Conservation (phyloP, 495 filamentous ascomycete species). For the Aspergillus sclerotiicarbonarius region DNA sequence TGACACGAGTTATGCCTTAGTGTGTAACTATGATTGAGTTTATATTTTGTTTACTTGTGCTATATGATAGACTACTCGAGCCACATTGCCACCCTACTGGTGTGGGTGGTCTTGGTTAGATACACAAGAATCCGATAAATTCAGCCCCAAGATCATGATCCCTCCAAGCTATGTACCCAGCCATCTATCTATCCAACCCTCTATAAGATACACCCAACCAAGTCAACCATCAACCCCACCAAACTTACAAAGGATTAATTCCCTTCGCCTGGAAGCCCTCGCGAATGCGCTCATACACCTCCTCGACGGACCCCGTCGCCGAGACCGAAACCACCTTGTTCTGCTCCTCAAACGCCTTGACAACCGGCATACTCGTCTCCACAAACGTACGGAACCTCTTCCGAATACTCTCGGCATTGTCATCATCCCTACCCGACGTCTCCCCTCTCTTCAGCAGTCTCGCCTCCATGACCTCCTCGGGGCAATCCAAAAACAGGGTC, state of each 20-base stretch:
- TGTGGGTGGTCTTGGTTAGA: background rate
- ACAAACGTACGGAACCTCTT: slow-evolving; percentile 93
- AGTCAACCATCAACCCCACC: background rate
- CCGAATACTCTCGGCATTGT: slow-evolving; percentile 91
- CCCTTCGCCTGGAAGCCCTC: slow-evolving; percentile 48
- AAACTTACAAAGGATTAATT: slow-evolving; percentile 31
- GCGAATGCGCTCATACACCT: slow-evolving; percentile 72
- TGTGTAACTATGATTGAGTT: background rate
- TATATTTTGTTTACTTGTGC: too few species aligned
- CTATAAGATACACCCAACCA: background rate
- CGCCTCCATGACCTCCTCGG: slow-evolving; percentile 81
- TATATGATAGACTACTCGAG: too few species aligned
- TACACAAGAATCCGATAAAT: background rate
- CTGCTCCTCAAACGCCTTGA: slow-evolving; percentile 75
- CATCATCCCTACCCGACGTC: slow-evolving; percentile 86
- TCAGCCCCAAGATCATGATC: background rate
- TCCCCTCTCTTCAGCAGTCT: slow-evolving; percentile 84
- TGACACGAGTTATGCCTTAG: slow-evolving; percentile 41
- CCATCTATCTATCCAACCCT: background rate
- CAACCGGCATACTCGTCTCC: slow-evolving; percentile 95
- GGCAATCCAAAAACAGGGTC: slow-evolving; percentile 88
- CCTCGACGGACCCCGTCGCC: slow-evolving; percentile 64
- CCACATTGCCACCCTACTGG: too few species aligned
- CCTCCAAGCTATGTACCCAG: background rate
- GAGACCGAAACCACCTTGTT: slow-evolving; percentile 75